Conservation (phyloP, 441 rosid genomes). For the Macaranga tanarius region DNA sequence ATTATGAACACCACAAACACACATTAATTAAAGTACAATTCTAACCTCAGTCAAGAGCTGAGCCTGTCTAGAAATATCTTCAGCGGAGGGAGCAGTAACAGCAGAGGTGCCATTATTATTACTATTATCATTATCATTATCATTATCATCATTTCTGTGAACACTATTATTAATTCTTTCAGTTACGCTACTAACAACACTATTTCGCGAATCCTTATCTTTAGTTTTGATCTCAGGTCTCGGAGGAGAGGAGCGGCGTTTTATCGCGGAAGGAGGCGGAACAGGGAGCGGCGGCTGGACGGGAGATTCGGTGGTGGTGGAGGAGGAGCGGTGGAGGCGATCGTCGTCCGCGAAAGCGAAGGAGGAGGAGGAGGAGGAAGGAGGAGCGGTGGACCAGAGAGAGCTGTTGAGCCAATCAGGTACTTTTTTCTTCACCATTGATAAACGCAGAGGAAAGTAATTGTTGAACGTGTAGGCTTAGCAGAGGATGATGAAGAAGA, state of each 20-base stretch:
- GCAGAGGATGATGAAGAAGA: background rate
- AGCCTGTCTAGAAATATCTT: slow-evolving; percentile 78
- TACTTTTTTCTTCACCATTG: slow-evolving; percentile 83
- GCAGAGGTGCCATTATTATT: slow-evolving; percentile 40
- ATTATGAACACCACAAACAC: background rate
- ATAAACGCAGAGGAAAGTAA: background rate
- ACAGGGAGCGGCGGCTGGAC: slow-evolving; percentile 33
- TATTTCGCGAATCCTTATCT: slow-evolving; percentile 35
- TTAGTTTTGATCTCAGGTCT: slow-evolving; percentile 39
- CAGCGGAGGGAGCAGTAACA: slow-evolving; percentile 41
- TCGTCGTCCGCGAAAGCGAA: slow-evolving; percentile 6
- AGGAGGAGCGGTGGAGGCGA: slow-evolving; percentile 28
- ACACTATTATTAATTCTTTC: background rate
- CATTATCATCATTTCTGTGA: slow-evolving; percentile 13
- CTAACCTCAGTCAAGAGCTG: slow-evolving; percentile 77
- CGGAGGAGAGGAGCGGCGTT: slow-evolving; percentile 17
- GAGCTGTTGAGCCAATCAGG: slow-evolving; percentile 99
- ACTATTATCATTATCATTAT: background rate
- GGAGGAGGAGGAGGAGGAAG: slow-evolving; percentile 30
- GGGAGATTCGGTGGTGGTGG: slow-evolving; percentile 24
- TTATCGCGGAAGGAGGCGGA: slow-evolving; percentile 38
- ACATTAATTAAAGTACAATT: slow-evolving; percentile 1
- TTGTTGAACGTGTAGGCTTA: background rate
- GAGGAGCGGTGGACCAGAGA: slow-evolving; percentile 71
- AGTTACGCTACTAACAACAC: slow-evolving; percentile 9